Conservation (phyloP, 164 flowering plant species). For the Umbellularia californica region DNA sequence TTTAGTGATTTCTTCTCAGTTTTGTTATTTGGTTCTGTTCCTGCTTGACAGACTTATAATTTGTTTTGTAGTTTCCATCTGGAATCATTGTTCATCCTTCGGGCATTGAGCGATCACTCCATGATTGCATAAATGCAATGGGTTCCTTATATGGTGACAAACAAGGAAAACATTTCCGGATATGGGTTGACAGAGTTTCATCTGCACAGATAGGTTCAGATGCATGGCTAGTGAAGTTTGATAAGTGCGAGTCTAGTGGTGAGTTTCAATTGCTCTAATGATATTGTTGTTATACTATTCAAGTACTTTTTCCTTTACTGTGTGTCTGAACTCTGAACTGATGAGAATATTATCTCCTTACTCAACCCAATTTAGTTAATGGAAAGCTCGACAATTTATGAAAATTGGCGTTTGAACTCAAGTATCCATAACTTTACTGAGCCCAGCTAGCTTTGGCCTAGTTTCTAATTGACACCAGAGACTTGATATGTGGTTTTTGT, state of each 20-base stretch:
- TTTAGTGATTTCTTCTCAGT: not conserved
- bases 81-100: conserved; percentile 60
- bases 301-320: not conserved
- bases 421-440: not conserved
- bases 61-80: conserved; percentile 39
- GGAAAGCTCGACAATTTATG: not conserved
- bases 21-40: not conserved
- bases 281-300: not conserved
- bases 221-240: conserved; percentile 68
- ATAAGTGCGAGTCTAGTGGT: conserved; percentile 69
- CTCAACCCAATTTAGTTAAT: not conserved
- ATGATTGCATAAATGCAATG: conserved; percentile 32
- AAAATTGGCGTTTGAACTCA: not conserved
- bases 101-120: conserved; percentile 43
- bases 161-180: conserved; percentile 49
- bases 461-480: not conserved
- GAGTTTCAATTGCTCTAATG: conserved; percentile 13
- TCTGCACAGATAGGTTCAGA: conserved; percentile 45
- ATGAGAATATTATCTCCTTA: not conserved
- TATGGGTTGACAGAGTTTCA: conserved; percentile 64
- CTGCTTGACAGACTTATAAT: conserved; percentile 3
- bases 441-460: not conserved
- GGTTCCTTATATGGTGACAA: conserved; percentile 46
- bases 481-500: not conserved
- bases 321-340: not conserved